Base-by-base conservation (phyloP, 768 basidiomycete species). In the Heimioporus sp. region DNA sequence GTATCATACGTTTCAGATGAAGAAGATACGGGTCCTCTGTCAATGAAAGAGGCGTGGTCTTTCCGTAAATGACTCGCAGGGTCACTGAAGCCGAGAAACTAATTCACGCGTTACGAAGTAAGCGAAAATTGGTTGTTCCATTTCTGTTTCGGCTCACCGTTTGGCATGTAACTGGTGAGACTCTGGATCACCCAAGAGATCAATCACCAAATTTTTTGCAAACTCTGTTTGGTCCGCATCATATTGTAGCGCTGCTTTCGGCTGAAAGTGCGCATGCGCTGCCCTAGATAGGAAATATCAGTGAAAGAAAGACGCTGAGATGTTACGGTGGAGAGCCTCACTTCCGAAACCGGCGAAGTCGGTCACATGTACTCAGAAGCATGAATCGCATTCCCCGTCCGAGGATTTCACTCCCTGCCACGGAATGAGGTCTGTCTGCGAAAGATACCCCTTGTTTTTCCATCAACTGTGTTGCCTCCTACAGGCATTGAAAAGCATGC, bases 301-400 rank as follows among this genome's bases (percentile, higher is more conserved):
- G 28, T 12, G 11, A 16, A 6, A 43, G 20, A 32, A 45, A 44
- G 19, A 2, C 21, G 11, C n/a, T 15, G 5, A 10, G 16, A n/a
- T 1, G 1, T 1, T 3, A 51, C 5, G 19, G 31, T 10, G 20
- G 4, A 12, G 38, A 0, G 17, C 24, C 49, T 39, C 36, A 80
- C 81, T 77, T 77, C 46, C 82, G 72, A 65, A 82, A 79, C 56
- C 79, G 79, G 65, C 80, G 80, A 43, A 83, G 77, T 34, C 79
- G 65, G n/a, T 82, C 81, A 0, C 81, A 80, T 0, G 74, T 72
- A 1, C 77, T 74, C 9, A 80, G 76, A 5, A 82, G 65, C 50
- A 83, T 59, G 34, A 79, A 73, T 16, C 81, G 65, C 81, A 83
- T 83, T 0, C 81, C 83, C 2, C 80, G 79, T 0, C 77, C 78